Conservation (phyloP, 805 yeast genomes). For the Tetrapisispora fleetii region DNA sequence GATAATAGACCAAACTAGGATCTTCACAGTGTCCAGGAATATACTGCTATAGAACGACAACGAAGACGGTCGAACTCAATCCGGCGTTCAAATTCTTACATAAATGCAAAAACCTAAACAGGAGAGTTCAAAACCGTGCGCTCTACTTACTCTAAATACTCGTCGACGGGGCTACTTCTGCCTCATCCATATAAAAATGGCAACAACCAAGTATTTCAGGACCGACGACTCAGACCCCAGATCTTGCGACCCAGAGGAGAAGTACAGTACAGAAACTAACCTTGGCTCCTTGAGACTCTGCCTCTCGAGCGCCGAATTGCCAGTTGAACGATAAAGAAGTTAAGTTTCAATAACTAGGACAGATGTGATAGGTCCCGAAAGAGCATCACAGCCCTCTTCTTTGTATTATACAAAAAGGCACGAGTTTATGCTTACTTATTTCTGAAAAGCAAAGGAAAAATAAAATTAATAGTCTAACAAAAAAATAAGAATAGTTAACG, state of each 20-base stretch:
- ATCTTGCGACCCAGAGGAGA: slow-evolving; percentile 27
- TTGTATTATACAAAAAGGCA: slow-evolving; percentile 13
- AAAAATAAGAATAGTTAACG: background rate
- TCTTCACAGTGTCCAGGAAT: slow-evolving; percentile 99
- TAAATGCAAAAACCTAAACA: background rate
- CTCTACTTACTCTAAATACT: slow-evolving; percentile 67
- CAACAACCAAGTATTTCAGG: slow-evolving; percentile 39
- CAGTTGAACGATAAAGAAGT: slow-evolving; percentile 20
- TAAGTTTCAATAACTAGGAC: slow-evolving; percentile 28
- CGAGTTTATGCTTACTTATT: slow-evolving; percentile 23
- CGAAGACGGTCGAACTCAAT: slow-evolving; percentile 57
- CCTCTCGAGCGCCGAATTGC: slow-evolving; percentile 73
- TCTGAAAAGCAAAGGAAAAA: background rate
- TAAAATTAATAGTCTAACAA: background rate
- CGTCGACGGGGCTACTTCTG: slow-evolving; percentile 97
- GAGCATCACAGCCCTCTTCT: slow-evolving; percentile 21
- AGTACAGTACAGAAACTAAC: slow-evolving; percentile 10
- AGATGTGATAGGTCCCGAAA: slow-evolving; percentile 12
- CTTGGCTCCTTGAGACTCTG: slow-evolving; percentile 33
- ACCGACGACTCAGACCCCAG: slow-evolving; percentile 26
- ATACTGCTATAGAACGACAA: slow-evolving; percentile 74
- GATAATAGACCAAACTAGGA: slow-evolving; percentile 77
- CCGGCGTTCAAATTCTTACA: slow-evolving; percentile 6
- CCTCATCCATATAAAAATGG: slow-evolving; percentile 40
- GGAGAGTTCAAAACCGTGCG: slow-evolving; percentile 32